phyloP scores from a whole-genome alignment of 1,284 basidiomycete genomes.

The Ustilago tritici region DNA sequence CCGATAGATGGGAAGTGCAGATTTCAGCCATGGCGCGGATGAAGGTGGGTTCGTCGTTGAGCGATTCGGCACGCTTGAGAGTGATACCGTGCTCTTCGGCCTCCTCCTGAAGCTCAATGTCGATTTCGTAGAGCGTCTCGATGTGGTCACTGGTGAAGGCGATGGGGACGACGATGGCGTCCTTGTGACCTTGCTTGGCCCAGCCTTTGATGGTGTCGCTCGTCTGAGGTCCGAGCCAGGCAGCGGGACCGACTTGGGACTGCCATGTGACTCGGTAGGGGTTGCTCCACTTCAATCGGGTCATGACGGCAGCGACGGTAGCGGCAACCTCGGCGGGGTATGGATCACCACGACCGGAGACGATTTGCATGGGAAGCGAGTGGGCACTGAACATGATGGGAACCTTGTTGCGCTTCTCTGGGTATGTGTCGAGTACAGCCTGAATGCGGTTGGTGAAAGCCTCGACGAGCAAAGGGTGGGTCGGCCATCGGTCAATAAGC shows the following conservation, averaged over 20 bases:
- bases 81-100: slow-evolving; percentile 84
- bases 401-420: slow-evolving; percentile 76
- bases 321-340: slow-evolving; percentile 96
- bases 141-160: slow-evolving; percentile 99
- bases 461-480: slow-evolving; percentile 91
- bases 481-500: slow-evolving; percentile 97
- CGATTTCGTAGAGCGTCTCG: slow-evolving; percentile 96
- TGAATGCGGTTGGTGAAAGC: slow-evolving; percentile 91
- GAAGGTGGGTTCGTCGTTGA: slow-evolving; percentile 98
- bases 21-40: slow-evolving; percentile 96
- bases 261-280: slow-evolving; percentile 95
- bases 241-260: slow-evolving; percentile 94
- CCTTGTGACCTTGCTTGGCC: slow-evolving; percentile 86
- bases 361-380: slow-evolving; percentile 83
- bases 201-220: slow-evolving; percentile 90
- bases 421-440: slow-evolving; percentile 83
- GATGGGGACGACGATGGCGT: slow-evolving; percentile 90
- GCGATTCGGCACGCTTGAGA: slow-evolving; percentile 89
- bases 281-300: slow-evolving; percentile 65
- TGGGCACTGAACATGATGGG: slow-evolving; percentile 97
- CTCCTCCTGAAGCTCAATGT: slow-evolving; percentile 92
- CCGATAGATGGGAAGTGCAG: slow-evolving; percentile 79
- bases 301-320: slow-evolving; percentile 74
- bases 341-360: slow-evolving; percentile 84
- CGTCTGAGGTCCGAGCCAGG: slow-evolving; percentile 99